Evolutionary conservation across 108 stramenopile genomes (phyloP).

Genomic region (Conticribra guillardii): DNA sequence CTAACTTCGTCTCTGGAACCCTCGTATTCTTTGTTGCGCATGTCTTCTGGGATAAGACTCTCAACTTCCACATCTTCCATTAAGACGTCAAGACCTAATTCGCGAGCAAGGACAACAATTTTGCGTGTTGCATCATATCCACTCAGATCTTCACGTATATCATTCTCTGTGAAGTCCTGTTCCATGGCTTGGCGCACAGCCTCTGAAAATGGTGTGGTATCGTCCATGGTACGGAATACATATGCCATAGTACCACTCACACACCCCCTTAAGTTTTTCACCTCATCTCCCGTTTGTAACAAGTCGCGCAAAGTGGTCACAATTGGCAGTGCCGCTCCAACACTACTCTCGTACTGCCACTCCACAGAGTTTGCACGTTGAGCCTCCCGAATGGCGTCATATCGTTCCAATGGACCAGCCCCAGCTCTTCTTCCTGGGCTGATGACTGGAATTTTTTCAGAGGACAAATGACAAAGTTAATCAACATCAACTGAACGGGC

Average conservation of each 20-base stretch:
- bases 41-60: conserved; percentile 62
- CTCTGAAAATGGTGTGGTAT: conserved; percentile 60
- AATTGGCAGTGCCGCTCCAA: conserved; percentile 83
- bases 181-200: conserved; percentile 65
- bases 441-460: conserved; percentile 36
- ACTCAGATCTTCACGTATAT: conserved; percentile 61
- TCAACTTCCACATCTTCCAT: conserved; percentile 77
- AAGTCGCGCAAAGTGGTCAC: conserved; percentile 76
- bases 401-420: conserved; percentile 65
- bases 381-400: conserved; percentile 61
- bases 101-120: conserved; percentile 59
- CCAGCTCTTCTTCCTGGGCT: conserved; percentile 70
- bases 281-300: conserved; percentile 68
- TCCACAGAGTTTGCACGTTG: conserved; percentile 53
- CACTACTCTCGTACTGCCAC: conserved; percentile 79
- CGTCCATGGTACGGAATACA: conserved; percentile 58
- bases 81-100: conserved; percentile 56
- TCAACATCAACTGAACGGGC: no score
- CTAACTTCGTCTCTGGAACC: conserved; percentile 39
- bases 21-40: conserved; percentile 50
- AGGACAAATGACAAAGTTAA: no score
- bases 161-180: conserved; percentile 66
- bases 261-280: conserved; percentile 64
- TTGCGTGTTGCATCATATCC: conserved; percentile 54
- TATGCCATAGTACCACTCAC: conserved; percentile 82